Conservation (phyloP, 306 rosid genomes). For the Vigna trinervia region DNA sequence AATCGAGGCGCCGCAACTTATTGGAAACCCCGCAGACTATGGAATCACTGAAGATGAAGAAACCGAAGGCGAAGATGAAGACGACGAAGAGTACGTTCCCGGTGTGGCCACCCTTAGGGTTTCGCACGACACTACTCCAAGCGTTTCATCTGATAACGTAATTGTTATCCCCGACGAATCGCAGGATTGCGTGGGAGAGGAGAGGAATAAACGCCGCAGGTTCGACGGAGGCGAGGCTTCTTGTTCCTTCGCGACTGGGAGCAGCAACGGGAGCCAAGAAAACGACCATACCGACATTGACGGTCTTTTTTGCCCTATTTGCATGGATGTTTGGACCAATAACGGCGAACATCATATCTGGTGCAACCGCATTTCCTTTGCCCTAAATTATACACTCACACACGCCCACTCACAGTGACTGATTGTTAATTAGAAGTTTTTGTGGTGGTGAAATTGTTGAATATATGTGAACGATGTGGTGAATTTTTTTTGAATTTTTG, state of each 20-base stretch:
- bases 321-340: constrained; percentile 80
- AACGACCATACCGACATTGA: constrained; percentile 60
- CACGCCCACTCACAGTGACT: not conserved
- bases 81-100: constrained; percentile 42
- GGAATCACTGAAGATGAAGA: constrained; percentile 38
- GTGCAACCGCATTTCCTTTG: constrained; percentile 44
- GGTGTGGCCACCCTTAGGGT: constrained; percentile 44
- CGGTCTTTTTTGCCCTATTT: constrained; percentile 82
- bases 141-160: constrained; percentile 34
- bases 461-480: not conserved
- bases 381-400: not conserved
- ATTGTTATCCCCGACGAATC: constrained; percentile 11
- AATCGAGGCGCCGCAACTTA: not conserved
- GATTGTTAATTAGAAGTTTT: constrained; percentile 5
- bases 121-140: constrained; percentile 35
- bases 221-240: constrained; percentile 58
- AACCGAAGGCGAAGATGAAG: constrained; percentile 25
- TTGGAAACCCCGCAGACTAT: not conserved
- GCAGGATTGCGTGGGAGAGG: constrained; percentile 45
- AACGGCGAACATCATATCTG: constrained; percentile 76
- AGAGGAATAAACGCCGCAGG: constrained; percentile 69
- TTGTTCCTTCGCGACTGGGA: constrained; percentile 36
- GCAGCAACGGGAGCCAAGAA: constrained; percentile 54
- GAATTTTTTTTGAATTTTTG: not conserved
- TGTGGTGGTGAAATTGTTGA: not conserved